These are phyloP conservation scores for Striga hermonthica DNA, from an alignment of 305 asterid species.

Conservation along the genomic window DNA sequence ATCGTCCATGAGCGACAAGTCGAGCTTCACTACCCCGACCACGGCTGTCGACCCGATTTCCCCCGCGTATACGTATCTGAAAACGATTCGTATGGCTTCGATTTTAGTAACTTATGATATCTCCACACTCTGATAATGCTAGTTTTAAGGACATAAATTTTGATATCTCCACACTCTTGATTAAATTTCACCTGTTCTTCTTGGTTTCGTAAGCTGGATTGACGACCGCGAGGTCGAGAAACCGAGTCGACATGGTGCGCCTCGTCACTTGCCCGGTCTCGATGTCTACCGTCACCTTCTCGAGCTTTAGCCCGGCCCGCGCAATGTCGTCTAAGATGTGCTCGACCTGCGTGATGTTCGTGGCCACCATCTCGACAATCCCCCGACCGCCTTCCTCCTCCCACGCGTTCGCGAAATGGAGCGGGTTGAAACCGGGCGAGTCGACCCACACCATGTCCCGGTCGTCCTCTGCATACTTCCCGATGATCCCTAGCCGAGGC, in stretches of 20 bases:
- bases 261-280: neutral
- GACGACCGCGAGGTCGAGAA: neutral
- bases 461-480: neutral
- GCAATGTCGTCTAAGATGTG: neutral
- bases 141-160: no score
- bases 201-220: neutral
- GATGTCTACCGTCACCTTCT: neutral
- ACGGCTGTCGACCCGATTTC: neutral
- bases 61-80: neutral
- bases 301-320: neutral
- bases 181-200: neutral
- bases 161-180: no score
- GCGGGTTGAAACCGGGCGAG: neutral
- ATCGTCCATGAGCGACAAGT: neutral
- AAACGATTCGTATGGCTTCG: no score
- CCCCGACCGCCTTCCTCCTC: neutral
- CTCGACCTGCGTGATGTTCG: neutral
- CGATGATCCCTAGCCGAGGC: neutral
- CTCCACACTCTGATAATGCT: no score
- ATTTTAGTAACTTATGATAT: no score
- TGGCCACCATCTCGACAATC: neutral
- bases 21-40: neutral
- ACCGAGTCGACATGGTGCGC: neutral
- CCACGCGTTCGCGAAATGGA: slow-evolving; percentile 2
- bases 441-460: neutral